Base-by-base conservation (phyloP, 805 yeast species). In the Schizosaccharomyces japonicus region DNA sequence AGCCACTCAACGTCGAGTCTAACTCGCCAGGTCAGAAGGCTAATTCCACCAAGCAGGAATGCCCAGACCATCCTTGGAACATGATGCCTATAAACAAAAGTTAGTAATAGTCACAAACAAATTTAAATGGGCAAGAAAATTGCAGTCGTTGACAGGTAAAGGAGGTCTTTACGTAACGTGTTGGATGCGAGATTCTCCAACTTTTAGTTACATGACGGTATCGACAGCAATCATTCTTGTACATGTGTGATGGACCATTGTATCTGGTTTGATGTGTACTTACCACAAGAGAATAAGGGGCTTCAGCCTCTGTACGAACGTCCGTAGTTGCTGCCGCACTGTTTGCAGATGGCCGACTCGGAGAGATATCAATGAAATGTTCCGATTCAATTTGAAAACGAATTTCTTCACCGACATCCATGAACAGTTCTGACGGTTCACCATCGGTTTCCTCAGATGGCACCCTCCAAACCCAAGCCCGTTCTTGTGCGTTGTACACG, bases 381-480 rank as follows among this genome's bases (percentile, higher is more conserved):
- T 84, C 94, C 59, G 81, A 80, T 60, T 90, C 96, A 1, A 90
- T 76, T 58, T 96, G 71, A 60, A 90, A 87, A 54, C 94, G 70
- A 53, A 90, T 80, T 63, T 78, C 82, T 59, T 90, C 98, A 61
- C 85, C 83, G 30, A 82, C 67, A 68, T 90, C 98, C 49, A 90
- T 67, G 58, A 76, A 90, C 51, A 90, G 67, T 53, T 77, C 76
- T 1, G 78, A 75, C 2, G 76, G 90, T 50, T 73, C 79, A 13
- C 42, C 42, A 6, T 36, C 42, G 3, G 17, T 27, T 7, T 27
- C 42, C 23, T 36, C 42, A n/a, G n/a, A n/a, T n/a, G n/a, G n/a
- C 13, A 36, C 68, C 48, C 74, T 72, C 98, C 98, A 90, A 39
- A 85, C 76, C 98, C 98, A 90, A 10, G 95, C 94, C 58, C 78